Evolutionary conservation across 805 yeast genomes (phyloP).

Genomic region (Saccharomycopsis sp.): DNA sequence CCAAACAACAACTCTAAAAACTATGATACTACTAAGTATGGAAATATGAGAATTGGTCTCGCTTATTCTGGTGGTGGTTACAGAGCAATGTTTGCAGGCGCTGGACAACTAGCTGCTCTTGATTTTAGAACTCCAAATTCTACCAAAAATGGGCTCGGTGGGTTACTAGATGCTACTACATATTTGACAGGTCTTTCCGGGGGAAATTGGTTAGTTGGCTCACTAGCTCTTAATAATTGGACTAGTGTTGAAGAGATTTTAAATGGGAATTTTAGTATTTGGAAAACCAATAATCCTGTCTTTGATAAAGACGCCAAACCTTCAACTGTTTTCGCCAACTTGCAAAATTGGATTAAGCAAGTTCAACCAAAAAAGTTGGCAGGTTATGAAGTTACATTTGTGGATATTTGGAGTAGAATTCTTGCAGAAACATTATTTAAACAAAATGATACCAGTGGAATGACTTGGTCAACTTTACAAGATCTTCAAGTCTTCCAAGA

Average conservation of each 20-base stretch:
- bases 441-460: conserved; percentile 17
- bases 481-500: conserved; percentile 48
- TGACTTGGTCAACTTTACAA: conserved; percentile 43
- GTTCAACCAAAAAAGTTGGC: conserved; percentile 38
- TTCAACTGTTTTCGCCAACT: conserved; percentile 50
- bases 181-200: conserved; percentile 55
- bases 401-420: conserved; percentile 59
- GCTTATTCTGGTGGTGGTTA: conserved; percentile 55
- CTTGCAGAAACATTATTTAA: conserved; percentile 52
- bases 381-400: conserved; percentile 43
- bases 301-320: conserved; percentile 53
- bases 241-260: conserved; percentile 25
- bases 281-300: conserved; percentile 60
- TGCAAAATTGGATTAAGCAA: conserved; percentile 34
- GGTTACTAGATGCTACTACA: conserved; percentile 39
- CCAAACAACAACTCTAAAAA: not conserved
- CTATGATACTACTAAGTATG: too few species aligned
- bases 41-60: conserved; percentile 34
- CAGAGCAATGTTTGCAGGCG: conserved; percentile 52
- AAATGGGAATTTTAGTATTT: conserved; percentile 32
- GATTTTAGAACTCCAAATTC: conserved; percentile 36
- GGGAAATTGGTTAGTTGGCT: conserved; percentile 53
- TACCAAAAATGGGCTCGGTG: conserved; percentile 30
- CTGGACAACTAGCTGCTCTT: conserved; percentile 42
- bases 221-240: conserved; percentile 28